Conservation (phyloP, 768 basidiomycete species). For the Kwoniella shandongensis region DNA sequence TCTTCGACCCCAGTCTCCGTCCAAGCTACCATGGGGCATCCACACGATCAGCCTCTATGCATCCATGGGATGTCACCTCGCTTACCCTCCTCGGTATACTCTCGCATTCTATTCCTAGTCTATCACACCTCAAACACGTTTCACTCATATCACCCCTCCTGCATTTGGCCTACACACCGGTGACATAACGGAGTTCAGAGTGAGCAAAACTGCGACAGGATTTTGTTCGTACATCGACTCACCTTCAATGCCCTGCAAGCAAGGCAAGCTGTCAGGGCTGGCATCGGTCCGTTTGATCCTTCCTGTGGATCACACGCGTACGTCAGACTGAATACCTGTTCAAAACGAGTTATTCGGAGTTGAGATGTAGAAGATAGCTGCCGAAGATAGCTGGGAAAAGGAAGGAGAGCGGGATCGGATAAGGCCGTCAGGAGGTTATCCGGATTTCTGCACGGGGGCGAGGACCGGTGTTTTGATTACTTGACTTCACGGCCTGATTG, state of each 20-base stretch:
- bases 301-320: too few relatives aligned
- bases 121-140: conserved; percentile 8
- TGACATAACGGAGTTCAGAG: not conserved
- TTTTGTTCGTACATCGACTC: not conserved
- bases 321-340: too few relatives aligned
- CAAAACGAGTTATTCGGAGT: too few relatives aligned
- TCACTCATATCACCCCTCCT: not conserved
- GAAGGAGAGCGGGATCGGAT: too few relatives aligned
- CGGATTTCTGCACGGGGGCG: too few relatives aligned
- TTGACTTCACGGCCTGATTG: too few relatives aligned
- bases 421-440: too few relatives aligned
- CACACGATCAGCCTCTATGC: not conserved
- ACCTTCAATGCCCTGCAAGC: conserved; percentile 15
- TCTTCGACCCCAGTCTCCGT: conserved; percentile 15
- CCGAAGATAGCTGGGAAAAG: too few relatives aligned
- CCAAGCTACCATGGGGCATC: conserved; percentile 9
- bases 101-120: conserved; percentile 12
- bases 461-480: too few relatives aligned
- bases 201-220: not conserved
- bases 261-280: conserved; percentile 18
- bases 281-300: conserved; percentile 2
- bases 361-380: too few relatives aligned
- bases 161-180: conserved; percentile 10
- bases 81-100: conserved; percentile 13
- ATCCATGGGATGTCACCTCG: not conserved